phyloP scores from a whole-genome alignment of 345 rosid genomes.

The Eucalyptus cloeziana region DNA sequence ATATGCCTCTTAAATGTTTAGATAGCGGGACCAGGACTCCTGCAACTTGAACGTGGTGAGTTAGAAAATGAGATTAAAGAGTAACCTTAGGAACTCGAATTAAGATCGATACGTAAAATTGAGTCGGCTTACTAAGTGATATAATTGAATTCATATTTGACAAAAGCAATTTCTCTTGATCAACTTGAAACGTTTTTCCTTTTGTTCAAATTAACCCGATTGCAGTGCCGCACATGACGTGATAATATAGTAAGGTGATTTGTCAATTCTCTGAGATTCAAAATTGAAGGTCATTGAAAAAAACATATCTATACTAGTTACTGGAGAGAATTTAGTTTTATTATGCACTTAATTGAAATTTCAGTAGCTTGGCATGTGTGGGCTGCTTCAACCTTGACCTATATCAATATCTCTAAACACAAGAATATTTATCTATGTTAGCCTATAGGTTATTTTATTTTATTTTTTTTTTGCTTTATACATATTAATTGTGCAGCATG shows the following conservation, averaged over 20 bases:
- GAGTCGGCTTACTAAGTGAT: neutral
- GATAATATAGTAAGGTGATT: neutral
- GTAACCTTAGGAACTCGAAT: neutral
- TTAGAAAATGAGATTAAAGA: neutral
- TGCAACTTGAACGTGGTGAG: neutral
- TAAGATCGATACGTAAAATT: neutral
- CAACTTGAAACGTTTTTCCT: neutral
- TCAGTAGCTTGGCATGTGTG: neutral
- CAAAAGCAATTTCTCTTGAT: neutral
- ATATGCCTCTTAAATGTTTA: neutral
- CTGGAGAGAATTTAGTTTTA: neutral
- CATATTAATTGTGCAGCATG: neutral
- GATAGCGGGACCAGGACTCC: neutral
- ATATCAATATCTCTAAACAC: neutral
- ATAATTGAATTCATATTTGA: neutral
- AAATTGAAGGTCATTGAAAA: neutral
- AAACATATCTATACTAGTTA: neutral
- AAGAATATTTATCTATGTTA: neutral
- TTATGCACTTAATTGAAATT: neutral
- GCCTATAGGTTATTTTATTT: neutral
- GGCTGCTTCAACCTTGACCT: neutral
- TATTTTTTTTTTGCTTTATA: neutral
- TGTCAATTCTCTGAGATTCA: neutral
- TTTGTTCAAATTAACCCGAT: neutral
- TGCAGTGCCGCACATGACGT: accelerated